A percentile compares a stretch with the other conserved stretches of the same genome.
Evolutionary conservation across 2,329 filamentous ascomycete species (phyloP).

Genomic region (Fusarium paranaense): DNA sequence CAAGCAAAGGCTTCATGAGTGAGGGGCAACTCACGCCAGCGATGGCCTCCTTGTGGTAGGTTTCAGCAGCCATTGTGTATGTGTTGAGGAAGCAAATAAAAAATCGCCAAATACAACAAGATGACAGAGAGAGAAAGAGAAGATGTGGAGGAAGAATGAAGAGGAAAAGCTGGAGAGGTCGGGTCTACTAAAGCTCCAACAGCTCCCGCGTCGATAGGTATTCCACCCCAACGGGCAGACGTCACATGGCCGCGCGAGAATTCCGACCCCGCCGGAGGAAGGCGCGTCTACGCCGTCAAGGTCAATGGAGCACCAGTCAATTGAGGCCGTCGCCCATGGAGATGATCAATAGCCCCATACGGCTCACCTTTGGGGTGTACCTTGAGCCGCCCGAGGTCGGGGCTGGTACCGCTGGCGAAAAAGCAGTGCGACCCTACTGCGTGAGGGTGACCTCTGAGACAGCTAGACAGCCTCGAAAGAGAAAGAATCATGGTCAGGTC

Average conservation of each 20-base stretch:
- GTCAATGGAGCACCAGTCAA: background rate
- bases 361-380: conserved; percentile 8
- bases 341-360: background rate
- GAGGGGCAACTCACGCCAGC: conserved; percentile 40
- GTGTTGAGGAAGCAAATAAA: background rate
- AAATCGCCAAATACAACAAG: conserved; percentile 19
- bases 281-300: conserved; percentile 5
- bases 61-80: conserved; percentile 42
- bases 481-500: conserved; percentile 3
- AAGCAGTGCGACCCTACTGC: conserved; percentile 7
- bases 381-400: conserved; percentile 33
- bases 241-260: conserved; percentile 41
- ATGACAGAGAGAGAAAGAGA: background rate
- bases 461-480: background rate
- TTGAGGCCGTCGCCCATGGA: background rate
- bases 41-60: conserved; percentile 45
- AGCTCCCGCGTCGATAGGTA: background rate
- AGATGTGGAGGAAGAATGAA: background rate
- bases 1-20: conserved; percentile 23
- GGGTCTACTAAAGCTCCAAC: conserved; percentile 31
- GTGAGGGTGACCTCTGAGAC: background rate
- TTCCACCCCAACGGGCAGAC: conserved; percentile 18
- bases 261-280: conserved; percentile 32
- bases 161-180: conserved; percentile 4
- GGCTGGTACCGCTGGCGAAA: conserved; percentile 4